Conservation (phyloP, 2,329 filamentous ascomycete genomes). For the Emericellopsis cladophorae region DNA sequence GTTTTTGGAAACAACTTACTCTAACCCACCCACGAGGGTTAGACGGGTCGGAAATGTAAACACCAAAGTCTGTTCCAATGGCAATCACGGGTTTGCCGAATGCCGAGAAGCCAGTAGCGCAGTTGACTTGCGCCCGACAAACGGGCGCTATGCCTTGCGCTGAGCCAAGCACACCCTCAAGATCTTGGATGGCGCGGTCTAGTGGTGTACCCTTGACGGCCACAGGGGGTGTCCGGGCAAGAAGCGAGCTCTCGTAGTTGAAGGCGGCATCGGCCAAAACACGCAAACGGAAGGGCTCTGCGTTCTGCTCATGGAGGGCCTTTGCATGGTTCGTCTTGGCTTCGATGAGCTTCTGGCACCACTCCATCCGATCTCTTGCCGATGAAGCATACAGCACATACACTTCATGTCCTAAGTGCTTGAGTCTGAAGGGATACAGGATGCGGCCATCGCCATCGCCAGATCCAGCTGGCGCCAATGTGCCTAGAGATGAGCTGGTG, state of each 20-base stretch:
- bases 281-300: slow-evolving; percentile 84
- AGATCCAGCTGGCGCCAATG: slow-evolving; percentile 25
- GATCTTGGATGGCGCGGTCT: slow-evolving; percentile 78
- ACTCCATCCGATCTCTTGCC: slow-evolving; percentile 64
- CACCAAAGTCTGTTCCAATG: slow-evolving; percentile 88
- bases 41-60: slow-evolving; percentile 77
- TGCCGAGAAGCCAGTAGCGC: slow-evolving; percentile 78
- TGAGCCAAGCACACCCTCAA: slow-evolving; percentile 65
- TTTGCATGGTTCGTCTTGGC: slow-evolving; percentile 91
- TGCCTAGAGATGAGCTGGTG: slow-evolving; percentile 41
- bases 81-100: slow-evolving; percentile 81
- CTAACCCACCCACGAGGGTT: slow-evolving; percentile 86
- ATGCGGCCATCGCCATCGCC: slow-evolving; percentile 71
- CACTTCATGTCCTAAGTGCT: slow-evolving; percentile 86
- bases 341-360: slow-evolving; percentile 88
- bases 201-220: slow-evolving; percentile 83
- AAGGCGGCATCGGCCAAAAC: slow-evolving; percentile 92
- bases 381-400: slow-evolving; percentile 83
- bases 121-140: slow-evolving; percentile 80
- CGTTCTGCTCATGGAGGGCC: slow-evolving; percentile 80
- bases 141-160: slow-evolving; percentile 62
- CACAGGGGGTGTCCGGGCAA: slow-evolving; percentile 51
- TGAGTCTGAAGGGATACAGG: slow-evolving; percentile 87
- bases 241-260: slow-evolving; percentile 55
- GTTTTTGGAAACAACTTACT: slow-evolving; percentile 36